Evolutionary conservation across 192 early-diverging fungal genomes (phyloP), one percentile per base, ranked within the genome.

Genomic region (Backusella luteola): DNA sequence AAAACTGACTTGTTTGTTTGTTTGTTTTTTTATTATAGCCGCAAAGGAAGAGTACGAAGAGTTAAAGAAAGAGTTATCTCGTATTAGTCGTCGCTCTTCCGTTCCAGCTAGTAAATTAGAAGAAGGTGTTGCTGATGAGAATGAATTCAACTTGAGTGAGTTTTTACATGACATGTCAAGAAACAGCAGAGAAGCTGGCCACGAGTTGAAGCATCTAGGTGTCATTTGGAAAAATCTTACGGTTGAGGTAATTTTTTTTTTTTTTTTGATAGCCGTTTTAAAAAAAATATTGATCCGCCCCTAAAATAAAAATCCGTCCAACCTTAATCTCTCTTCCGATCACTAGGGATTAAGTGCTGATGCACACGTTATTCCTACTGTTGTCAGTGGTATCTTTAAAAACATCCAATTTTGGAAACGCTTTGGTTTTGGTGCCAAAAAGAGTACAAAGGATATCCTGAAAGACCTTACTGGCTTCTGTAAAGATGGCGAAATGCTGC

Each of bases 401-500:
- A 35, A 26, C 14, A 7, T 71, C 9, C 39, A 49, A 49, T 59
- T 32, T 46, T 68, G 6, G 34, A 56, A 49, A 49, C 15, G 11
- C 4, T 46, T 44, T 34, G 17, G 34, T 1, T 44, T 66, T 35
- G 44, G 44, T 19, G 23, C 21, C 41, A 67, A 46, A 29, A 71
- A 44, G 15, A 44, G 39, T 34, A 67, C 21, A 32, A 73, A 69
- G 42, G 85, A 72, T 29, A 92, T 96, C 68, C 79, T 95, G 9
- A 67, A 85, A 49, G 77, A 84, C n/a, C 76, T 91, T 68, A 87
- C 83, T 26, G 95, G 95, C 5, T 91, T 89, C 67, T 85, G 90
- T 38, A 87, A 89, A 53, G 90, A 91, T 23, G 93, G 95, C 26
- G 93, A 96, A 75, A 89, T 91, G 88, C 73, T 88, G 8, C 77